Evolutionary conservation across 1,139 yeast genomes (phyloP).

Genomic region (Dujonia santamariae): DNA sequence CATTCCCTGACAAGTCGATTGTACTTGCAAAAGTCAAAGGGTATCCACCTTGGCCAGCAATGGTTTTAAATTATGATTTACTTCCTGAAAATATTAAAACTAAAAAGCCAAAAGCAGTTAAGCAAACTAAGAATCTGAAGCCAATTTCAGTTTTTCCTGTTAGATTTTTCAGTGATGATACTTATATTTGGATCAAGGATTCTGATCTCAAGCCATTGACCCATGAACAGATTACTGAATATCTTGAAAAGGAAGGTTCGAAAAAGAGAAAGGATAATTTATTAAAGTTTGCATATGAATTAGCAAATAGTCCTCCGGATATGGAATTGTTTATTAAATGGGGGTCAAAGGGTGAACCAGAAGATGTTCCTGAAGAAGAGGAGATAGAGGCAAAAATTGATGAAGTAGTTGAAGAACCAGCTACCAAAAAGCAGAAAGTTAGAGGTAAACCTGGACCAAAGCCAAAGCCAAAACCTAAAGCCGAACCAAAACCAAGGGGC

Average conservation of each 20-base stretch:
- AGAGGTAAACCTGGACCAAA: constrained; percentile 3
- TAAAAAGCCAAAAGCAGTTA: constrained; percentile 44
- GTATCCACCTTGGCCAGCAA: constrained; percentile 81
- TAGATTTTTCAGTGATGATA: constrained; percentile 63
- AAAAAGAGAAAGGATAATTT: constrained; percentile 35
- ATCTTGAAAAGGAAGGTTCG: constrained; percentile 15
- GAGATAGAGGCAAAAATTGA: constrained; percentile 14
- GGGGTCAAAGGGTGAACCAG: constrained; percentile 39
- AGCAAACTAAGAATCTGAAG: constrained; percentile 13
- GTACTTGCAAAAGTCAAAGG: constrained; percentile 77
- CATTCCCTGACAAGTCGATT: constrained; percentile 25
- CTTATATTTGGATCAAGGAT: constrained; percentile 57
- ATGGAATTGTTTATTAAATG: constrained; percentile 40
- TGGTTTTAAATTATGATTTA: constrained; percentile 57
- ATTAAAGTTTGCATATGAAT: constrained; percentile 35
- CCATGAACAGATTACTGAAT: constrained; percentile 25
- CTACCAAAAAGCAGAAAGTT: constrained; percentile 14
- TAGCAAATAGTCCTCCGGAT: constrained; percentile 43
- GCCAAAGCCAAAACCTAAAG: constrained; percentile 8
- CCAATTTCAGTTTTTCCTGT: constrained; percentile 39
- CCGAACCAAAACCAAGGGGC: constrained; percentile 2
- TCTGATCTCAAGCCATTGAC: constrained; percentile 38
- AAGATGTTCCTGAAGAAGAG: constrained; percentile 12
- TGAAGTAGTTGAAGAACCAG: constrained; percentile 15
- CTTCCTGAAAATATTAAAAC: constrained; percentile 52